These are phyloP conservation scores for Starmerella apicola DNA, from an alignment of 805 yeast genomes.

Conservation along the genomic window DNA sequence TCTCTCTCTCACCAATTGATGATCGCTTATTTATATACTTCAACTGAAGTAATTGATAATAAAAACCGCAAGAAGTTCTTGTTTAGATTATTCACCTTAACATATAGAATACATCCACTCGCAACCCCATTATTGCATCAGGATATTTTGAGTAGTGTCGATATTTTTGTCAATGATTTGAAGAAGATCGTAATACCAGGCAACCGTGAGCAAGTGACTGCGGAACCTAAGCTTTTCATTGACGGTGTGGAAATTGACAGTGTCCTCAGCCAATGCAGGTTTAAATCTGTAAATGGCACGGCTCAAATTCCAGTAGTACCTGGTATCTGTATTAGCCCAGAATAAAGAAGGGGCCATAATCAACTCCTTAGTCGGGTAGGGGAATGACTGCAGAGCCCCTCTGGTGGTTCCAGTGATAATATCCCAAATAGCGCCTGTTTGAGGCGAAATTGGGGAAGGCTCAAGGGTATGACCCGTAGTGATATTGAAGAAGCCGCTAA, in stretches of 20 bases:
- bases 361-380: conserved; percentile 16
- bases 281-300: conserved; percentile 48
- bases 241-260: conserved; percentile 40
- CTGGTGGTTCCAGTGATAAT: conserved; percentile 50
- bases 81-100: too few relatives aligned
- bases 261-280: conserved; percentile 34
- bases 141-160: too few relatives aligned
- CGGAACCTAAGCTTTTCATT: conserved; percentile 45
- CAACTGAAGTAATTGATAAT: too few relatives aligned
- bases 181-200: conserved; percentile 25
- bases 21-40: too few relatives aligned
- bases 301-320: conserved; percentile 50
- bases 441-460: conserved; percentile 46
- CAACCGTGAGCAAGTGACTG: conserved; percentile 35
- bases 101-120: too few relatives aligned
- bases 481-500: conserved; percentile 34
- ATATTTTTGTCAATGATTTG: too few relatives aligned
- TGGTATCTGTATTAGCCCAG: conserved; percentile 64
- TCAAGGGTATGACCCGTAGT: conserved; percentile 28
- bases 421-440: conserved; percentile 36
- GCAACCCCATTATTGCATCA: too few relatives aligned
- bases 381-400: conserved; percentile 30
- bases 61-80: too few relatives aligned
- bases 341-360: conserved; percentile 46
- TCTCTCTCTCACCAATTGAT: too few relatives aligned